Conservation (phyloP, 164 flowering plant species). For the Cinnamomum chago region DNA sequence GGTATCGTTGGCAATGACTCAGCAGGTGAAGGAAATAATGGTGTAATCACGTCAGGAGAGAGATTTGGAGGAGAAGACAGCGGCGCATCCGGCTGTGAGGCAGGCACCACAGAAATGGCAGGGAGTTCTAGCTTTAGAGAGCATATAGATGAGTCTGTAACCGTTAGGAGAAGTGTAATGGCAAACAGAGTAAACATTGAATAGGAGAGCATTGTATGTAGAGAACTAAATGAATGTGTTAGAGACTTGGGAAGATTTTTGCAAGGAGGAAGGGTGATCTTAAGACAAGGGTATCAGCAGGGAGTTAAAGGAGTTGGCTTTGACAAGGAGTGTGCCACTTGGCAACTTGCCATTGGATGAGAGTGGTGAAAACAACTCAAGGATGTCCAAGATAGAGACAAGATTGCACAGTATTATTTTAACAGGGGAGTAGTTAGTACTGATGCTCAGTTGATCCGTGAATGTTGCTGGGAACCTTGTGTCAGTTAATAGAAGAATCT, state of each 20-base stretch:
- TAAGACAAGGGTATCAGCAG: neutral
- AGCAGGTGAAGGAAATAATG: slow-evolving; percentile 13
- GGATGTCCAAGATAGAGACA: neutral
- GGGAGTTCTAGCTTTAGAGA: neutral
- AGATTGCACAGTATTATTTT: neutral
- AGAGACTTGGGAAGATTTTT: neutral
- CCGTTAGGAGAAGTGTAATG: neutral
- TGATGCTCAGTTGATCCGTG: neutral
- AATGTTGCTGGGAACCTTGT: neutral
- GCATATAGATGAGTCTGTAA: neutral
- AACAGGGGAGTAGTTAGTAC: neutral
- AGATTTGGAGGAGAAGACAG: neutral
- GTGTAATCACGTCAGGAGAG: neutral
- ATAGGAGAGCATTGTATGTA: neutral
- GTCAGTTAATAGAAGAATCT: neutral
- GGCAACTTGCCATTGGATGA: neutral
- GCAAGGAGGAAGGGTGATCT: neutral
- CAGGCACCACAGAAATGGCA: neutral
- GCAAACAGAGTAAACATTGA: neutral
- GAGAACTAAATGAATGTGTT: neutral
- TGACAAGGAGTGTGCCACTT: neutral
- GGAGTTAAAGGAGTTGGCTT: neutral
- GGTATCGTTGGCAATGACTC: slow-evolving; percentile 51
- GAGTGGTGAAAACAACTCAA: neutral
- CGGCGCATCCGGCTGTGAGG: neutral